phyloP scores from a whole-genome alignment of 2,329 filamentous ascomycete genomes.

The Talaromyces sp. region DNA sequence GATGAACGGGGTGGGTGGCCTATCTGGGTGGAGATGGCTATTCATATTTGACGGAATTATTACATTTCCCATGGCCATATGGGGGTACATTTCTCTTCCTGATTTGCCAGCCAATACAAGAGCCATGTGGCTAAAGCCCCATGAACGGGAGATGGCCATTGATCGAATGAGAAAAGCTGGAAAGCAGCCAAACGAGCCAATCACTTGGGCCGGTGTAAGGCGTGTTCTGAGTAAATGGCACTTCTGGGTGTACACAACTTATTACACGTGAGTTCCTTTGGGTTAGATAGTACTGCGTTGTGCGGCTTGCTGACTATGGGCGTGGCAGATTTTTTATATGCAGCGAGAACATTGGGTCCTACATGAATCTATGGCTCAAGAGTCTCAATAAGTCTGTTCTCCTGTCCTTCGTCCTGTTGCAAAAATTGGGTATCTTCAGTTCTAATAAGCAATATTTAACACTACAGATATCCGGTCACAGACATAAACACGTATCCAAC shows the following conservation, averaged over 20 bases:
- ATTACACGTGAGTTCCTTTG: constrained; percentile 3
- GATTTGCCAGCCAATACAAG: constrained; percentile 6
- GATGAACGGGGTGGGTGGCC: constrained; percentile 14
- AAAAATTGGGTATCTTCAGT: neutral
- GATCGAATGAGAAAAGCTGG: constrained; percentile 4
- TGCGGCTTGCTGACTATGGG: neutral
- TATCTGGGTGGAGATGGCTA: constrained; percentile 32
- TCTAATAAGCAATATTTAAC: neutral
- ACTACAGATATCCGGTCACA: constrained; percentile 1
- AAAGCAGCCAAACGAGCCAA: neutral
- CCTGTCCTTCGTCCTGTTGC: neutral
- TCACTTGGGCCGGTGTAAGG: constrained; percentile 3
- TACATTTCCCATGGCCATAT: constrained; percentile 9
- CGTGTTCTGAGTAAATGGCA: constrained; percentile 5
- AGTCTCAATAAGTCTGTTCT: constrained; percentile 1
- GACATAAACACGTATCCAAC: constrained; percentile 8
- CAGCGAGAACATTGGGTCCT: constrained; percentile 9
- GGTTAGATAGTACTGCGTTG: neutral
- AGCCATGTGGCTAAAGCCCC: neutral
- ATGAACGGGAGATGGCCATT: constrained; percentile 1
- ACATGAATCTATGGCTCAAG: constrained; percentile 7
- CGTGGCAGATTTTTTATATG: constrained; percentile 6
- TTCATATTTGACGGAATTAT: constrained; percentile 22
- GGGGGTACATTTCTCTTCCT: constrained; percentile 5
- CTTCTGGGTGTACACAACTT: constrained; percentile 8